Base-by-base conservation (phyloP, 2,329 filamentous ascomycete species). In the Dactylellina drechsleri region DNA sequence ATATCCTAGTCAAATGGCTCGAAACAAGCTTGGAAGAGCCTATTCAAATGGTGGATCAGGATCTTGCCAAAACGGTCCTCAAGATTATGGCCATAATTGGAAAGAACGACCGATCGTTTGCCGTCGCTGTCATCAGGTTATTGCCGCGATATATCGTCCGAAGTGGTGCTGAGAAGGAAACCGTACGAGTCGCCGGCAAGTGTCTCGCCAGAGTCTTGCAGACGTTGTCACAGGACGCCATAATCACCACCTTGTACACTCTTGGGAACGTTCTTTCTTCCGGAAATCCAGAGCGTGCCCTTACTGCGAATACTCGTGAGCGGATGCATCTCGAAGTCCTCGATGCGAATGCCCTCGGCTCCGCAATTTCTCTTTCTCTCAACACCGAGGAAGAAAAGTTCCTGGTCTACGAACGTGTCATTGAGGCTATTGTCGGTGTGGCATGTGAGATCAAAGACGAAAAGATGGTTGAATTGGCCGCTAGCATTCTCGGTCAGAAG, bases 401-500 rank as follows among this genome's bases (percentile, higher is more conserved):
- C 3, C 84, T 88, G 31, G 89, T 93, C 0, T 93, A 96, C 80
- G 88, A 89, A 41, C 96, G 94, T 77, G 91, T 98, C n/a, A 89
- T 98, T n/a, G 90, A 96, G 80, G 92, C 94, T 0, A 94, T 99
- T 76, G 94, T 96, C 68, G 90, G 89, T n/a, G 92, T 99, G 80
- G 92, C 95, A 0, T 88, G 87, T 20, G 89, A 88, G 68, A 93
- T 90, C 80, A 87, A 90, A 56, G 93, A 99, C 79, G 89, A 92
- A 73, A 97, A 97, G 83, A 96, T 99, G 64, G 95, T 91, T 5
- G 93, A 93, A 4, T 85, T 99, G 61, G 94, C 93, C 1, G 91
- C 97, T 79, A 96, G 93, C 0, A 97, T 99, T 89, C 87, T 99
- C 23, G 83, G 97, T n/a, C 95, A 99, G 80, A 98, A 99, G 82